Percentiles rank a stretch among this genome's conserved stretches.
Conservation (phyloP, 1,284 basidiomycete genomes). For the Sporisorium scitamineum region DNA sequence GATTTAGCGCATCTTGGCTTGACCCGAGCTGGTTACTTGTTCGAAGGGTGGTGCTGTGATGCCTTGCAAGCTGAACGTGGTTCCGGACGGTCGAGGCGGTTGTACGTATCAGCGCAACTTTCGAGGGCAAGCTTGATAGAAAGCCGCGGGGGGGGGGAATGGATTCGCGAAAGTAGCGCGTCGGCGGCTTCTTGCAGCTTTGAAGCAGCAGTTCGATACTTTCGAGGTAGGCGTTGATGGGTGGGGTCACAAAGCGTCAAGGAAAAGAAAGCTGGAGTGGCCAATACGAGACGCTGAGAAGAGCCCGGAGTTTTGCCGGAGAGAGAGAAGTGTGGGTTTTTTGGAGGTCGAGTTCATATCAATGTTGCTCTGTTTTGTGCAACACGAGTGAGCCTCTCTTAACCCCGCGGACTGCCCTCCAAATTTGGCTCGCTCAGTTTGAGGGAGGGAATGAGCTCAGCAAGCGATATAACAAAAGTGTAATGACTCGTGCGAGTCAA, state of each 20-base stretch:
- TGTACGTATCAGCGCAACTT: neutral
- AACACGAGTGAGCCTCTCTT: neutral
- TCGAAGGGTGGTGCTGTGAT: neutral
- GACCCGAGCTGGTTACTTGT: neutral
- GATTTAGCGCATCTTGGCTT: constrained; percentile 12
- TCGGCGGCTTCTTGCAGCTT: neutral
- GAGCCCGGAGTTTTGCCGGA: neutral
- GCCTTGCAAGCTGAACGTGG: neutral
- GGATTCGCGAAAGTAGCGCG: neutral
- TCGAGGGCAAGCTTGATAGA: neutral
- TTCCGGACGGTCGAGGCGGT: too few species aligned
- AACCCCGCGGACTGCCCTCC: neutral
- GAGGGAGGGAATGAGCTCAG: neutral
- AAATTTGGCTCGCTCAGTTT: neutral
- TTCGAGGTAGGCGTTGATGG: neutral
- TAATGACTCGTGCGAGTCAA: neutral
- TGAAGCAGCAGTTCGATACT: neutral
- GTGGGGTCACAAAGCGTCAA: neutral
- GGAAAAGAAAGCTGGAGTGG: neutral
- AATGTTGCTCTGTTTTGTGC: neutral
- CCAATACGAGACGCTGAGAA: neutral
- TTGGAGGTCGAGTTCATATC: neutral
- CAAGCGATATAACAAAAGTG: neutral
- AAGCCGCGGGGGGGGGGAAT: neutral
- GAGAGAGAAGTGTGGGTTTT: neutral